Evolutionary conservation across 139 green algal genomes (phyloP).

Genomic region (Gonium pectorale): DNA sequence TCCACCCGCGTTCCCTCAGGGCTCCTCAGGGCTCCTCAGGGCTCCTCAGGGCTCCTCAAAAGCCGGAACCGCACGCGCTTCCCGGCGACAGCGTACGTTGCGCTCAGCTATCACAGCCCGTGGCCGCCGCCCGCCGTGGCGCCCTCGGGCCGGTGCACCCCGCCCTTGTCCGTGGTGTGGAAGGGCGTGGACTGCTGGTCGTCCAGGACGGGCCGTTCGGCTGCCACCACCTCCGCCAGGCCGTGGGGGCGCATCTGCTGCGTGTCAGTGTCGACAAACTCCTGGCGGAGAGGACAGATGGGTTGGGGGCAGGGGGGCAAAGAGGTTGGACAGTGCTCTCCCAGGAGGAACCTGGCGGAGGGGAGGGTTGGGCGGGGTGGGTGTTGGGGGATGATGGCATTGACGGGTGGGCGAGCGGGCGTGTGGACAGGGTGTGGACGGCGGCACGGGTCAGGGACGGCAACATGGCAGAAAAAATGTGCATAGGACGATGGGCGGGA

Average conservation of each 20-base stretch:
- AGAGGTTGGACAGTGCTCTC: not conserved
- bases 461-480: no score
- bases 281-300: constrained; percentile 2
- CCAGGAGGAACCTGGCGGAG: not conserved
- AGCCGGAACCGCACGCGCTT: no score
- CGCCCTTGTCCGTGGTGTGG: constrained; percentile 33
- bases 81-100: no score
- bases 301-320: not conserved
- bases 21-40: no score
- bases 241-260: constrained; percentile 18
- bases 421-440: not conserved
- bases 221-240: constrained; percentile 18
- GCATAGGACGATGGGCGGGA: no score
- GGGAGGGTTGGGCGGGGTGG: not conserved
- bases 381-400: not conserved
- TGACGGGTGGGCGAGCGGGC: not conserved
- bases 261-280: constrained; percentile 25
- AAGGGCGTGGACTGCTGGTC: constrained; percentile 39
- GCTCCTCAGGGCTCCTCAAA: no score
- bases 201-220: constrained; percentile 1
- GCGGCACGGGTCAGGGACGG: not conserved
- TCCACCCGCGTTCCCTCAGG: no score
- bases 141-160: no score
- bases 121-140: no score
- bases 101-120: no score